Evolutionary conservation across 2,329 filamentous ascomycete species (phyloP).

Genomic region (Furcasterigmium sp.): DNA sequence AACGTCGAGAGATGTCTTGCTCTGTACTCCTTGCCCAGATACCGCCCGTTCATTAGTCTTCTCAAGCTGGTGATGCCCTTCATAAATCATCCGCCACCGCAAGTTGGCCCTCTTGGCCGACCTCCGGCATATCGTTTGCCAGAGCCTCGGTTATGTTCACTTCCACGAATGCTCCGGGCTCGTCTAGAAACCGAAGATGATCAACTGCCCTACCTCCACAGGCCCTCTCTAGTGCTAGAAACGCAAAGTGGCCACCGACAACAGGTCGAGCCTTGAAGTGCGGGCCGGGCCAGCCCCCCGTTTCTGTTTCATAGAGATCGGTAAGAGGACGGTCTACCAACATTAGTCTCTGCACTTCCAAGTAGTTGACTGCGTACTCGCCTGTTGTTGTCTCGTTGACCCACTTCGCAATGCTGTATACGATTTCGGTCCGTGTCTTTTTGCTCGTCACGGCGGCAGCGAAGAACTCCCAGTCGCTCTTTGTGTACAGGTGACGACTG

Average conservation of each 20-base stretch:
- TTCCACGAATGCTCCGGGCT: conserved; percentile 18
- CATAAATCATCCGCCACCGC: background rate
- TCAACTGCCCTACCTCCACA: conserved; percentile 65
- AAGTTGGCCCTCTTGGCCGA: background rate
- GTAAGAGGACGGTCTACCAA: conserved; percentile 64
- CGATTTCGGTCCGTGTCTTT: conserved; percentile 63
- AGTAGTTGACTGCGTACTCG: conserved; percentile 21
- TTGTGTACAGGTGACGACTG: conserved; percentile 76
- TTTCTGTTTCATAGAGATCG: conserved; percentile 77
- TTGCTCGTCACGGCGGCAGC: conserved; percentile 72
- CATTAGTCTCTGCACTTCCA: background rate
- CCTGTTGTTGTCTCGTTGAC: conserved; percentile 74
- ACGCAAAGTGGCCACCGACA: conserved; percentile 80
- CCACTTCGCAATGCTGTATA: conserved; percentile 72
- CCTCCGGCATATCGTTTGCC: conserved; percentile 16
- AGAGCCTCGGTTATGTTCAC: conserved; percentile 28
- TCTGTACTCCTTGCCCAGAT: too few relatives aligned
- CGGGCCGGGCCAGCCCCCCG: conserved; percentile 68
- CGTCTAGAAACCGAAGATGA: conserved; percentile 47
- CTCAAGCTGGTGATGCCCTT: too few relatives aligned
- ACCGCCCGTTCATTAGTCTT: too few relatives aligned
- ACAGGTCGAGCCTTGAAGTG: conserved; percentile 79
- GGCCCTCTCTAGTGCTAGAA: conserved; percentile 73
- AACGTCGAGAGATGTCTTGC: too few relatives aligned
- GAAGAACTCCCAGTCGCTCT: conserved; percentile 90